Evolutionary conservation across 495 filamentous ascomycete species (phyloP).

Genomic region (Podospora bellae-mahoneyi): DNA sequence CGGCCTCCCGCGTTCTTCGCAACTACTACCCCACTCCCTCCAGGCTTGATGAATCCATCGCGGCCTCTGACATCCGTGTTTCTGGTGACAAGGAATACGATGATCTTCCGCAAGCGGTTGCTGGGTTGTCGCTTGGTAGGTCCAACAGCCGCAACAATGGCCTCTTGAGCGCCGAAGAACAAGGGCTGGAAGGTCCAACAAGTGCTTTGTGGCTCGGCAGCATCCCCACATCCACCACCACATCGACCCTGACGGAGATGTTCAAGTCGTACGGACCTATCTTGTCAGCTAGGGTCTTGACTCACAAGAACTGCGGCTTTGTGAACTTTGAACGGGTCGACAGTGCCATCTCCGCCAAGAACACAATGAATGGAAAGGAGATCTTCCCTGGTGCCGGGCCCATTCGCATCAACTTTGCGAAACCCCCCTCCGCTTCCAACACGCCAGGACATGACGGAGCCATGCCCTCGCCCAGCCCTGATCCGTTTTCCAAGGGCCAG

Average conservation of each 20-base stretch:
- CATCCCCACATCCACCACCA: conserved; percentile 95
- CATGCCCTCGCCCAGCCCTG: conserved; percentile 92
- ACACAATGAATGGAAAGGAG: conserved; percentile 87
- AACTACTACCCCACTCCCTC: conserved; percentile 80
- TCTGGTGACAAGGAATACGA: conserved; percentile 72
- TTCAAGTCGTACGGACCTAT: conserved; percentile 89
- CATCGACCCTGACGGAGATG: conserved; percentile 86
- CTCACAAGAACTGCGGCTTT: conserved; percentile 98
- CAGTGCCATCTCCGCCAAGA: conserved; percentile 84
- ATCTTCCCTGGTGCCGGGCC: conserved; percentile 97
- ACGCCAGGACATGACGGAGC: conserved; percentile 79
- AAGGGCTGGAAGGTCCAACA: conserved; percentile 83
- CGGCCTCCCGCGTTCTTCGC: conserved; percentile 66
- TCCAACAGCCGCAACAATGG: conserved; percentile 58
- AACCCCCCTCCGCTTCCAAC: conserved; percentile 81
- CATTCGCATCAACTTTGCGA: conserved; percentile 93
- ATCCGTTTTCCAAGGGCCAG: conserved; percentile 63
- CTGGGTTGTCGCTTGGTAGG: conserved; percentile 69
- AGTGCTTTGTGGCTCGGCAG: conserved; percentile 95
- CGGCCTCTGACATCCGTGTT: conserved; percentile 70
- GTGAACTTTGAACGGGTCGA: conserved; percentile 93
- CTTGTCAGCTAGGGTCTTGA: conserved; percentile 86
- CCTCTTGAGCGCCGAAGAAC: conserved; percentile 61
- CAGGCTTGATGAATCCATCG: conserved; percentile 79
- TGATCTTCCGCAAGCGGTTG: conserved; percentile 65